These are phyloP conservation scores for Coprinopsis cinerea DNA, from an alignment of 768 basidiomycete species.

Conservation along the genomic window DNA sequence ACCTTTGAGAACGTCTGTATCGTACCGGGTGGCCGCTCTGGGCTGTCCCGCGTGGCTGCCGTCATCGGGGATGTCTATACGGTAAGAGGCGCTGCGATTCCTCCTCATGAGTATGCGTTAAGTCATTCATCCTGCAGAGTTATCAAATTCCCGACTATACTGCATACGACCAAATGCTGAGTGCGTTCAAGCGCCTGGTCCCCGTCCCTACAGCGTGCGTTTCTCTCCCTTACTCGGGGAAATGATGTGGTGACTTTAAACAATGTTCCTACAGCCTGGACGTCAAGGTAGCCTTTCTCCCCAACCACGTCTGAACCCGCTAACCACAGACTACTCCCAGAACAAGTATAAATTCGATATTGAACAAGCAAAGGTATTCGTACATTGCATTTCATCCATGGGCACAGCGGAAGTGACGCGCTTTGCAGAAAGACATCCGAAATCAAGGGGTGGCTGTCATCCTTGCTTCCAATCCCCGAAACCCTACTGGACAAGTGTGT, in stretches of 20 bases:
- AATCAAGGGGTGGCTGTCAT: slow-evolving; percentile 83
- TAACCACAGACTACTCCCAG: slow-evolving; percentile 23
- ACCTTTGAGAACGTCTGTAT: slow-evolving; percentile 92
- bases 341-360: slow-evolving; percentile 73
- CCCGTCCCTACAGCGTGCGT: slow-evolving; percentile 86
- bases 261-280: slow-evolving; percentile 34
- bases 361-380: slow-evolving; percentile 61
- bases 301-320: slow-evolving; percentile 21
- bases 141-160: slow-evolving; percentile 94
- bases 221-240: background rate
- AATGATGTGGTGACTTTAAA: too few relatives aligned
- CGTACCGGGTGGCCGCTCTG: slow-evolving; percentile 89
- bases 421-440: slow-evolving; percentile 69
- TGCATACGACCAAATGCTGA: slow-evolving; percentile 77
- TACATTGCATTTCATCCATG: background rate
- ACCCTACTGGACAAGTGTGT: slow-evolving; percentile 87
- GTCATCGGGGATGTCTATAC: slow-evolving; percentile 89
- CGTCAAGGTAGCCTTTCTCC: slow-evolving; percentile 22
- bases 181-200: slow-evolving; percentile 83
- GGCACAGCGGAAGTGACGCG: background rate
- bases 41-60: slow-evolving; percentile 85
- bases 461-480: slow-evolving; percentile 90
- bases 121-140: slow-evolving; percentile 37
- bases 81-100: slow-evolving; percentile 42
- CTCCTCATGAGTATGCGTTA: background rate